phyloP scores from a whole-genome alignment of 495 filamentous ascomycete genomes.

The Penicillium coffeae region DNA sequence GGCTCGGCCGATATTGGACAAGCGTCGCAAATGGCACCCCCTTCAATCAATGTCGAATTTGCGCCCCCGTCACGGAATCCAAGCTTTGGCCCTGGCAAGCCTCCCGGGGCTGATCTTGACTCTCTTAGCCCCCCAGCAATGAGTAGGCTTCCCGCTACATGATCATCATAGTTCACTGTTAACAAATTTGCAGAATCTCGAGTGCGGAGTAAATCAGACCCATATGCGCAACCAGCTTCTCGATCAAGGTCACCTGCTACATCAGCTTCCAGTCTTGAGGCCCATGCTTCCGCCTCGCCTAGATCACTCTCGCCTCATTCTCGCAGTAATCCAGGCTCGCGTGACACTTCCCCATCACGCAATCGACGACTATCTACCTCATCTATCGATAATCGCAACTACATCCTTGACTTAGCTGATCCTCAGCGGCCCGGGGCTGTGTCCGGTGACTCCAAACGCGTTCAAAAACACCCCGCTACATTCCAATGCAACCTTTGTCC shows the following conservation, averaged over 20 bases:
- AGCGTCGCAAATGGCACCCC: slow-evolving; percentile 72
- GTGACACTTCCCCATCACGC: slow-evolving; percentile 57
- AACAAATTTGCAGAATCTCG: slow-evolving; percentile 51
- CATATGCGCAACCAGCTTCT: slow-evolving; percentile 49
- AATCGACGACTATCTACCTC: slow-evolving; percentile 83
- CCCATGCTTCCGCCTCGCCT: slow-evolving; percentile 43
- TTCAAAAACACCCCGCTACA: slow-evolving; percentile 92
- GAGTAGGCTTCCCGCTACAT: slow-evolving; percentile 51
- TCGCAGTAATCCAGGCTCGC: slow-evolving; percentile 45
- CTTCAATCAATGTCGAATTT: slow-evolving; percentile 90
- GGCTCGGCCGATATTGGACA: slow-evolving; percentile 62
- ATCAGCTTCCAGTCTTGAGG: slow-evolving; percentile 43
- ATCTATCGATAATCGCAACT: slow-evolving; percentile 79
- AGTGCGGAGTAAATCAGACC: slow-evolving; percentile 67
- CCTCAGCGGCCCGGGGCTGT: slow-evolving; percentile 72
- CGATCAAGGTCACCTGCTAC: slow-evolving; percentile 43
- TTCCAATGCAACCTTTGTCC: slow-evolving; percentile 85
- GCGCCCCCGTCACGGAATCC: slow-evolving; percentile 76
- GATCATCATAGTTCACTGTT: not conserved
- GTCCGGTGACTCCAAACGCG: slow-evolving; percentile 62
- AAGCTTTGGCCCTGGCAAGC: slow-evolving; percentile 67
- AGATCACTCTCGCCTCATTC: slow-evolving; percentile 65
- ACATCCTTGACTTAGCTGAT: slow-evolving; percentile 87
- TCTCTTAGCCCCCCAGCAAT: slow-evolving; percentile 82
- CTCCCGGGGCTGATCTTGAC: slow-evolving; percentile 56